A percentile compares a stretch with the other conserved stretches of the same genome.
These are phyloP conservation scores for Tremellales sp. DNA, from an alignment of 1,284 basidiomycete genomes.

Conservation along the genomic window DNA sequence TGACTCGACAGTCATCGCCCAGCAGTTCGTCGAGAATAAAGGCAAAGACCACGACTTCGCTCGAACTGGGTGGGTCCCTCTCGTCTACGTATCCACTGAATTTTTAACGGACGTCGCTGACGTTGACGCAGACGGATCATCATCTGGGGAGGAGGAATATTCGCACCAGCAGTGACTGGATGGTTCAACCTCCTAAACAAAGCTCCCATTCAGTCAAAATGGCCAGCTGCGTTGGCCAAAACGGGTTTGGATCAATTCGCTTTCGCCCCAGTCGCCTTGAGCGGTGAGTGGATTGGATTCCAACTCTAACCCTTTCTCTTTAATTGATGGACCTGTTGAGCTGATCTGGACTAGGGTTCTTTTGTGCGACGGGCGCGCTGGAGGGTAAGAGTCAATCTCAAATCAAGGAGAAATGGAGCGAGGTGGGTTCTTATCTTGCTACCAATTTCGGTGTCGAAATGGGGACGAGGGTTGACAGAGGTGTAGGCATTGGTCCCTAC, in stretches of 20 bases:
- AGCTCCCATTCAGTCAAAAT: slow-evolving; percentile 37
- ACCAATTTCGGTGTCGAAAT: background rate
- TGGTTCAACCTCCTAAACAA: slow-evolving; percentile 45
- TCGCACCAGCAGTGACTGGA: slow-evolving; percentile 47
- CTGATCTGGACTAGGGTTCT: slow-evolving; percentile 40
- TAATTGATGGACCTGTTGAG: background rate
- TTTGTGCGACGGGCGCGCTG: slow-evolving; percentile 49
- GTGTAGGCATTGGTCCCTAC: slow-evolving; percentile 37
- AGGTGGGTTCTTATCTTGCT: slow-evolving; percentile 20
- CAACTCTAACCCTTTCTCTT: background rate
- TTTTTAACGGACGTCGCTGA: background rate
- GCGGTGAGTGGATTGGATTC: slow-evolving; percentile 28
- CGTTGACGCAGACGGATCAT: slow-evolving; percentile 39
- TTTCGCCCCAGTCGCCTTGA: slow-evolving; percentile 47
- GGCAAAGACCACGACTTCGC: slow-evolving; percentile 46
- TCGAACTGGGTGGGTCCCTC: slow-evolving; percentile 44
- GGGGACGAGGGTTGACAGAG: background rate
- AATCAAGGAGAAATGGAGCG: slow-evolving; percentile 44
- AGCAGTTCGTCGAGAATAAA: slow-evolving; percentile 52
- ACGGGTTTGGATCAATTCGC: slow-evolving; percentile 50
- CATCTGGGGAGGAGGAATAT: slow-evolving; percentile 47
- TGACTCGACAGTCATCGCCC: slow-evolving; percentile 47
- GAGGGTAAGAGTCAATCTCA: slow-evolving; percentile 49
- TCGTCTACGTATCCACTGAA: background rate
- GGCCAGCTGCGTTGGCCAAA: slow-evolving; percentile 34